Base-by-base conservation (phyloP, 2,329 filamentous ascomycete genomes). In the Moelleriella libera region DNA sequence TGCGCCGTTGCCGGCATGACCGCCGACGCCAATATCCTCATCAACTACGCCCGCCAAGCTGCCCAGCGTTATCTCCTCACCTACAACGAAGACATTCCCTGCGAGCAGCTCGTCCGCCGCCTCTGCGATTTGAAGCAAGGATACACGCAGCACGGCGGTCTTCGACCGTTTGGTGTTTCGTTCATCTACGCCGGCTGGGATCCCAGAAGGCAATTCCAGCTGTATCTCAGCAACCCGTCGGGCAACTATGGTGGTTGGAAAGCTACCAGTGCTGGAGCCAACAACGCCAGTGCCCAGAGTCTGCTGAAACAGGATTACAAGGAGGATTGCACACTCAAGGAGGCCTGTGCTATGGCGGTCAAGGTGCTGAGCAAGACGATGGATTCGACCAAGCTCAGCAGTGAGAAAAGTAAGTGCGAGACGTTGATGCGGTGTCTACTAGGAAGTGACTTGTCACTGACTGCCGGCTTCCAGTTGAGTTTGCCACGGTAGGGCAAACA, bases 151-250 rank as follows among this genome's bases (percentile, higher is more conserved):
- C 92, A 97, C 63, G 92, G 92, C 76, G 92, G 92, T 73, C 85
- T 98, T 50, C 87, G 92, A 58, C 92, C 92, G 12, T 98, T 98
- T 59, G 92, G 92, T 67, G 92, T 98, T 44, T 96, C 89, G 44
- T 97, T 98, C 79, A 97, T 98, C 76, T 98, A 98, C 64, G 94
- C 94, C 45, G 92, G 92, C 51, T 98, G 89, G 79, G 92, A 98
- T 63, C 87, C 87, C 50, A 85, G 94, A 68, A 80, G 89, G 61
- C 84, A 97, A 66, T 98, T 98, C 76, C 92, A 98, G 74, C 80
- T 98, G 52, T 98, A 97, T 72, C 88, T 97, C 67, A 96, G 89
- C 75, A 98, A 98, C 69, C 92, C 92, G 11, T 94, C 87, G 53
- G 92, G 92, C 58, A 98, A 98, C 75, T 98, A 98, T 64, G 94